Conservation (phyloP, 768 basidiomycete species). For the Russula vinacea region DNA sequence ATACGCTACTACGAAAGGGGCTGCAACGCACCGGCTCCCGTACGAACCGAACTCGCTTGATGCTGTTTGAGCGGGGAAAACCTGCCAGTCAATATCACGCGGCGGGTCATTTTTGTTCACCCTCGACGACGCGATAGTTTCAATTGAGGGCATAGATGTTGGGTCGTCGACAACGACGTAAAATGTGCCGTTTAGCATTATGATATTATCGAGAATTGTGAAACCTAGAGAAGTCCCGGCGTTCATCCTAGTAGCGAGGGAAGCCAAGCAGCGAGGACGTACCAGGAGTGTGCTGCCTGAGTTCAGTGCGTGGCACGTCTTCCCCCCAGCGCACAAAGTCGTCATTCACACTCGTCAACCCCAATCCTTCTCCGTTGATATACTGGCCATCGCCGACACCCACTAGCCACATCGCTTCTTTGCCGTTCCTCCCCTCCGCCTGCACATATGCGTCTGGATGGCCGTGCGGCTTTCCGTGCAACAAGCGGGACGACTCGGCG, state of each 20-base stretch:
- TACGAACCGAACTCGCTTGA: constrained; percentile 33
- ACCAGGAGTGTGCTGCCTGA: constrained; percentile 69
- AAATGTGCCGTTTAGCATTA: constrained; percentile 66
- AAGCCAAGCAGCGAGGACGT: constrained; percentile 19
- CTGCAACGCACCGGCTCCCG: constrained; percentile 35
- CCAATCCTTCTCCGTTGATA: constrained; percentile 33
- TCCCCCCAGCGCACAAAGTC: constrained; percentile 56
- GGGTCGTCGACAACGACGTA: constrained; percentile 71
- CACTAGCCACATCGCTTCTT: constrained; percentile 28
- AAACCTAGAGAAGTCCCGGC: constrained; percentile 51
- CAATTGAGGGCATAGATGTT: constrained; percentile 55
- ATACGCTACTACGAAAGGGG: background rate
- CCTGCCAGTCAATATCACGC: constrained; percentile 55
- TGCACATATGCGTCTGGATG: constrained; percentile 41
- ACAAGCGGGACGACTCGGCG: constrained; percentile 46
- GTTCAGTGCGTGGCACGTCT: constrained; percentile 51
- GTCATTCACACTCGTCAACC: constrained; percentile 44
- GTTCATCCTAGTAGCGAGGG: background rate
- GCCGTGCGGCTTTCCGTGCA: constrained; percentile 34
- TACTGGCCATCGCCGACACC: constrained; percentile 31
- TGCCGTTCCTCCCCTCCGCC: constrained; percentile 37
- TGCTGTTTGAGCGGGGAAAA: constrained; percentile 33
- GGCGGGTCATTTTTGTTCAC: constrained; percentile 41
- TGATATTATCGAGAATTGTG: constrained; percentile 80
- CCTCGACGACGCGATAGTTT: constrained; percentile 46